Percentiles rank a stretch among this genome's conserved stretches.
Conservation (phyloP, 2,329 filamentous ascomycete species). For the Xylaria sp. region DNA sequence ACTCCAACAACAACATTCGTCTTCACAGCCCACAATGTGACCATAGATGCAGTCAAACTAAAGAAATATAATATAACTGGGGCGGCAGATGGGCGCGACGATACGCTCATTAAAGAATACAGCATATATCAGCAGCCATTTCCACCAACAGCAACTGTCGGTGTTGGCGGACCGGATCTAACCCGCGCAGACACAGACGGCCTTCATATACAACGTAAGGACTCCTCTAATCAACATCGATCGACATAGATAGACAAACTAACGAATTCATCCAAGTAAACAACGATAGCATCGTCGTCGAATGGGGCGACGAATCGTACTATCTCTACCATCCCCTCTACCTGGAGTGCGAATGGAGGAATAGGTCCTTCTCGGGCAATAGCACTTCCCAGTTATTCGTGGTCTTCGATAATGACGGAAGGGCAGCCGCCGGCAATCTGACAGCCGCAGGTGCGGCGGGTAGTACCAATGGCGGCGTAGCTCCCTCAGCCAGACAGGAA, state of each 20-base stretch:
- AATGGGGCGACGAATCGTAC: neutral
- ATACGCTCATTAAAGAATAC: neutral
- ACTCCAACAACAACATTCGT: neutral
- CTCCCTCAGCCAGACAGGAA: slow-evolving; percentile 6
- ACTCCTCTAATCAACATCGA: neutral
- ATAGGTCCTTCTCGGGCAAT: slow-evolving; percentile 30
- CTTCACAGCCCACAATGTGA: neutral
- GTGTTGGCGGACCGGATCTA: too few species aligned
- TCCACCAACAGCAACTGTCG: neutral
- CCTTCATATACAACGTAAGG: neutral
- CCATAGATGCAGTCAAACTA: slow-evolving; percentile 13
- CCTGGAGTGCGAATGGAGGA: slow-evolving; percentile 42
- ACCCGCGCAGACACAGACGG: neutral
- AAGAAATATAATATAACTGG: neutral
- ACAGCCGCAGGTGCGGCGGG: rapidly evolving
- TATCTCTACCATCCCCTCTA: slow-evolving; percentile 37
- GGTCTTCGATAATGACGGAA: neutral
- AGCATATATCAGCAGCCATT: neutral
- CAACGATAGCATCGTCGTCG: slow-evolving; percentile 32
- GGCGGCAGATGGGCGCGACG: neutral
- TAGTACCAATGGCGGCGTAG: neutral
- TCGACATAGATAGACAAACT: neutral
- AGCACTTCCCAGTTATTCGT: slow-evolving; percentile 41
- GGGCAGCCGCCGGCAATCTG: neutral
- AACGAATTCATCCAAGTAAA: slow-evolving; percentile 10